phyloP scores from a whole-genome alignment of 495 filamentous ascomycete genomes.

The Astrothelium subdiscretum region DNA sequence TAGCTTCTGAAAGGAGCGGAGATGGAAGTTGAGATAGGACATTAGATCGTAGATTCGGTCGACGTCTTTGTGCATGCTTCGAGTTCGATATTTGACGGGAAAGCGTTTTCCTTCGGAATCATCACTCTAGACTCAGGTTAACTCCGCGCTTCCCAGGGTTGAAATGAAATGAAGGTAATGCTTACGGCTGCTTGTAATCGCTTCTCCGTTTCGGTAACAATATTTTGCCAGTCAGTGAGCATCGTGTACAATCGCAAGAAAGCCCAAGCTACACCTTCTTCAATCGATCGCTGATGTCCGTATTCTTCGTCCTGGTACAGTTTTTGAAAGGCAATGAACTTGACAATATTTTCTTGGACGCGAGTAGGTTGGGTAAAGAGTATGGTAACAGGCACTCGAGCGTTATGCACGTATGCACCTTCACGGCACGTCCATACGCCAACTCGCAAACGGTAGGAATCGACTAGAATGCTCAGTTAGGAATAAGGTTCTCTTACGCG shows the following conservation, averaged over 20 bases:
- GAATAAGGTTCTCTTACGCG: no score
- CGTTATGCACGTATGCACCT: constrained; percentile 12
- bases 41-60: constrained; percentile 17
- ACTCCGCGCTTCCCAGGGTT: no score
- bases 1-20: constrained; percentile 15
- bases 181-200: constrained; percentile 17
- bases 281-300: constrained; percentile 9
- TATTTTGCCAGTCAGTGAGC: constrained; percentile 21
- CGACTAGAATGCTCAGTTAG: not conserved
- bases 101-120: not conserved
- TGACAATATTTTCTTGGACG: constrained; percentile 16
- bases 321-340: constrained; percentile 11
- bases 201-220: constrained; percentile 9
- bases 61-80: constrained; percentile 16
- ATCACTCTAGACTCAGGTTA: not conserved
- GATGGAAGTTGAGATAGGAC: constrained; percentile 16
- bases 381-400: constrained; percentile 13
- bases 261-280: constrained; percentile 18
- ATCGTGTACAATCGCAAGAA: constrained; percentile 16
- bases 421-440: constrained; percentile 13
- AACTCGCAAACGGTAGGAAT: constrained; percentile 16
- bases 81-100: constrained; percentile 14
- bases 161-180: no score
- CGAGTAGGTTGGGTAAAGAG: constrained; percentile 15
- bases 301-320: constrained; percentile 13